These are phyloP conservation scores for Flaveria floridana DNA, from an alignment of 140 eudicot species.

Conservation along the genomic window DNA sequence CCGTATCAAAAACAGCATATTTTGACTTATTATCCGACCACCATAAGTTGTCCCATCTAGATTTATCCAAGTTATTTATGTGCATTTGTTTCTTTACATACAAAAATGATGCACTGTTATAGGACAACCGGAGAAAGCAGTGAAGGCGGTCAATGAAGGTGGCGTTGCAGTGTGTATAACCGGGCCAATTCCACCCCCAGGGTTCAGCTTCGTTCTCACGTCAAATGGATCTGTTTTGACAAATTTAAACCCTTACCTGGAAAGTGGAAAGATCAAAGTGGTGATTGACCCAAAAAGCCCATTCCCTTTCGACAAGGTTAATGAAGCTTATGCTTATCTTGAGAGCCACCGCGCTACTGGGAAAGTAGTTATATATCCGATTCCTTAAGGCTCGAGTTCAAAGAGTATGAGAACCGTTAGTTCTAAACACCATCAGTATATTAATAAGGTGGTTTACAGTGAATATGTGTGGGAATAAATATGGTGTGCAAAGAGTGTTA, in stretches of 20 bases:
- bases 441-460: background rate
- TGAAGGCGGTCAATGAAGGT: slow-evolving; percentile 72
- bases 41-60: background rate
- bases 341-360: slow-evolving; percentile 74
- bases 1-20: background rate
- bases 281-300: slow-evolving; percentile 78
- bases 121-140: slow-evolving; percentile 76
- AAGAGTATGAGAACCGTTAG: no score
- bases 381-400: slow-evolving; percentile 31
- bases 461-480: background rate
- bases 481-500: background rate
- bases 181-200: slow-evolving; percentile 70
- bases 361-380: slow-evolving; percentile 60
- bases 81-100: background rate
- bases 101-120: slow-evolving; percentile 1
- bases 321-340: slow-evolving; percentile 73
- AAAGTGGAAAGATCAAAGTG: slow-evolving; percentile 78
- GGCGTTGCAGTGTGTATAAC: slow-evolving; percentile 68
- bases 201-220: slow-evolving; percentile 67
- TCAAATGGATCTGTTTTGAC: slow-evolving; percentile 65
- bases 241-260: slow-evolving; percentile 68
- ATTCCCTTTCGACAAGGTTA: slow-evolving; percentile 66
- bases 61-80: background rate
- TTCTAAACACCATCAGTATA: background rate
- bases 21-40: background rate